phyloP scores from a whole-genome alignment of 2,329 filamentous ascomycete species.

The Apiospora aurea region DNA sequence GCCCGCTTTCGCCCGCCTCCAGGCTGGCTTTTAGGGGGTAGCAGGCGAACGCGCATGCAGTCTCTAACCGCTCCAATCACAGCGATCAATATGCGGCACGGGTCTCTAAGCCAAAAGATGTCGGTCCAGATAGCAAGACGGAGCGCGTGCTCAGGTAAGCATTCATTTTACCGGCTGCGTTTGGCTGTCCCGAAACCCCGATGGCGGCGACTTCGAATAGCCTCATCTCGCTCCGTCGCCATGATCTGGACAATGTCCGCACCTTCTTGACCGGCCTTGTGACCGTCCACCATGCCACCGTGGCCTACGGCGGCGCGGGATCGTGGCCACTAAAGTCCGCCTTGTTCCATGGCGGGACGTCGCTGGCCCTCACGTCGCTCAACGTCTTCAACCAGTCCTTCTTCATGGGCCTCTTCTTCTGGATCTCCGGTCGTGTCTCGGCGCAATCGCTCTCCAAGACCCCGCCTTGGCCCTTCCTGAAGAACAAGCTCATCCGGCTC shows the following conservation, averaged over 20 bases:
- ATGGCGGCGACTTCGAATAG: conserved; percentile 29
- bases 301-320: not conserved
- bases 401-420: not conserved
- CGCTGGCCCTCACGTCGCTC: not conserved
- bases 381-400: not conserved
- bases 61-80: no score
- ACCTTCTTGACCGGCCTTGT: not conserved
- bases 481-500: not conserved
- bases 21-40: no score
- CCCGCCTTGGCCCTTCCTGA: not conserved
- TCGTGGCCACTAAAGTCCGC: not conserved
- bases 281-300: not conserved
- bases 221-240: conserved; percentile 28
- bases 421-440: no score
- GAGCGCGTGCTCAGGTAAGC: no score
- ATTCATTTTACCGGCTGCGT: not conserved
- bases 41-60: no score
- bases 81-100: no score
- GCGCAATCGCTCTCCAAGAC: not conserved
- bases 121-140: not conserved
- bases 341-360: not conserved
- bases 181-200: no score
- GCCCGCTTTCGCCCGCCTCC: no score
- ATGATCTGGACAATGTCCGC: conserved; percentile 33
- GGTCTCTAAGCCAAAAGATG: not conserved